Evolutionary conservation across 148 eudicot genomes (phyloP).

Genomic region (Fagopyrum homotropicum): DNA sequence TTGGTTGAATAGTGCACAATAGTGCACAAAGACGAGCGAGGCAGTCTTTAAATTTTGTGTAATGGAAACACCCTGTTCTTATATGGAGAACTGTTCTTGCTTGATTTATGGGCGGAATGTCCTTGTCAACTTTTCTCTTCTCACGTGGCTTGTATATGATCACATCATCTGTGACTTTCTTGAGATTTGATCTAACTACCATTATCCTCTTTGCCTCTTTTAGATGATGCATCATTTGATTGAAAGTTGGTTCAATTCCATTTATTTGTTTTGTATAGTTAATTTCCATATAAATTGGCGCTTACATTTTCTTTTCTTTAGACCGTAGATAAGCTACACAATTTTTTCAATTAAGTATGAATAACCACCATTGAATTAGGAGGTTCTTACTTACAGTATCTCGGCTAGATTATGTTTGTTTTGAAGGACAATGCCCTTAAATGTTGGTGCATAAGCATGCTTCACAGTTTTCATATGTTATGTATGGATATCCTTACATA

Average conservation of each 20-base stretch:
- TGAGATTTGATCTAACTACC: slow-evolving; percentile 21
- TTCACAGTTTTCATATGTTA: too few species aligned
- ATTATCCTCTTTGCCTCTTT: slow-evolving; percentile 16
- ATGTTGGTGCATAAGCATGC: too few species aligned
- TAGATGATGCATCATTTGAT: slow-evolving; percentile 22
- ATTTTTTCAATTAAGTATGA: not conserved
- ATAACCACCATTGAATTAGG: slow-evolving; percentile 5
- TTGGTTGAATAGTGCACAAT: too few species aligned
- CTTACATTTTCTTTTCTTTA: too few species aligned
- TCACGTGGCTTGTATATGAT: not conserved
- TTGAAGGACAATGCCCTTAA: too few species aligned
- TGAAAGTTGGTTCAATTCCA: slow-evolving; percentile 24
- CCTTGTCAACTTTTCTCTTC: not conserved
- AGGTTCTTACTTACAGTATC: not conserved
- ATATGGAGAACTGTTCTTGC: not conserved
- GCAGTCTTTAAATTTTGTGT: not conserved
- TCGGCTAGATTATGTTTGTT: not conserved
- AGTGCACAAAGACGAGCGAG: too few species aligned
- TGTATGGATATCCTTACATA: too few species aligned
- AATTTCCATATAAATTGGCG: too few species aligned
- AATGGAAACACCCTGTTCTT: not conserved
- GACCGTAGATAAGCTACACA: too few species aligned
- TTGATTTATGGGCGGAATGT: not conserved
- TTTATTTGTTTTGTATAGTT: not conserved
- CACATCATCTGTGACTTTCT: slow-evolving; percentile 10